Conservation (phyloP, 768 basidiomycete species). For the Porphyrellus cyaneotinctus region DNA sequence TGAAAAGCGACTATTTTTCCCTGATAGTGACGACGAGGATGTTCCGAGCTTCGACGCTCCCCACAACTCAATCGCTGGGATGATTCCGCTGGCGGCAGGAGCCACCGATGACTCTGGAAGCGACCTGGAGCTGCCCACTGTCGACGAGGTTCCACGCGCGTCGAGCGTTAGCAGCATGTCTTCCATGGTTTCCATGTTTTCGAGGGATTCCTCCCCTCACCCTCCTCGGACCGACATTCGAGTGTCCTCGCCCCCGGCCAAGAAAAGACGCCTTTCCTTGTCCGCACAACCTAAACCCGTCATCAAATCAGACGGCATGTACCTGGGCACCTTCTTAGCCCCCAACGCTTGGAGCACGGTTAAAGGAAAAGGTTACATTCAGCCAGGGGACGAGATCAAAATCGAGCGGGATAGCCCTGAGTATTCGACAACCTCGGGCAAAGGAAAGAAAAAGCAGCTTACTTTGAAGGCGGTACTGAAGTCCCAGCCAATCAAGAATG, state of each 20-base stretch:
- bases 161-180: conserved; percentile 40
- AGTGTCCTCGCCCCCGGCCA: conserved; percentile 37
- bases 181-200: conserved; percentile 30
- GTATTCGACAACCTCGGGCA: conserved; percentile 29
- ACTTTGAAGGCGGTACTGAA: conserved; percentile 66
- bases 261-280: conserved; percentile 50
- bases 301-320: conserved; percentile 32
- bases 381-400: conserved; percentile 53
- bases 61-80: background rate
- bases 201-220: conserved; percentile 26
- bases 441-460: conserved; percentile 56
- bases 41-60: conserved; percentile 12
- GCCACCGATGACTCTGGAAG: conserved; percentile 29
- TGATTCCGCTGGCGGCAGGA: conserved; percentile 33
- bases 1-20: conserved; percentile 38
- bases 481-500: conserved; percentile 42
- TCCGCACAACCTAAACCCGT: conserved; percentile 12
- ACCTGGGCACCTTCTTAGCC: conserved; percentile 66
- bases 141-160: conserved; percentile 34
- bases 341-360: conserved; percentile 78
- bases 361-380: conserved; percentile 67
- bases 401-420: conserved; percentile 53
- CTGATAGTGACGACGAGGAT: conserved; percentile 45
- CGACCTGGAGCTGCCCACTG: conserved; percentile 34
- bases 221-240: conserved; percentile 15